Base-by-base conservation (phyloP, 2,329 filamentous ascomycete genomes). In the Basipetospora chlamydospora region DNA sequence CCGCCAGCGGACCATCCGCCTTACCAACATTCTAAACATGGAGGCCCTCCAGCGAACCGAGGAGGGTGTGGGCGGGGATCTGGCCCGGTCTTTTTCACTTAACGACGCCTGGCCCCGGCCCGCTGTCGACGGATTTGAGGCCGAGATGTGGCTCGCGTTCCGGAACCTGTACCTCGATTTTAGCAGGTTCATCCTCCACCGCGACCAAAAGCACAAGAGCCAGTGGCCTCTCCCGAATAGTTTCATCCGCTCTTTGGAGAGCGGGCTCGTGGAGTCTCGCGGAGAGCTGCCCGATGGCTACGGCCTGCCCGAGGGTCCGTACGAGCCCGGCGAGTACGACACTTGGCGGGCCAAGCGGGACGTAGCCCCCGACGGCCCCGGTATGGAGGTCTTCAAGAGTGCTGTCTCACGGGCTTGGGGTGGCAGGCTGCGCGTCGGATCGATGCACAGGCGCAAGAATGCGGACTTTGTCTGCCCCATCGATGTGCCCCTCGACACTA, bases 151-250 rank as follows among this genome's bases (percentile, higher is more conserved):
- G 35, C 20, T 28, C 20, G 35, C 28, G 6, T 37, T 37, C 13
- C 35, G 35, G 13, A 37, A 7, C 8, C n/a, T 37, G 20, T 37
- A 37, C 23, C n/a, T 37, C 35, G 35, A 37, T 13, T 6, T 37
- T 6, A 23, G 26, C 11, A 3, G 18, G 28, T 37, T 30, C 35
- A 17, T 37, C 20, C 20, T 37, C 20, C 26, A 37, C 35, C 35
- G 34, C 25, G 26, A 36, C 25, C 23, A 23, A 8, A 18, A 23
- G 6, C 23, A 36, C 26, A 6, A 4, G 5, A 23, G 11, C 5
- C 35, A 21, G 6, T 26, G 28, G 28, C 7, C n/a, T 10, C 35
- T 37, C 13, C 28, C 35, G 9, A 15, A 8, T 6, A 10, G 16
- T 7, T 37, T 37, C 21, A 30, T 37, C 17, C 35, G 20, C 16